Evolutionary conservation across 768 basidiomycete species (phyloP).

Genomic region (Termitomyces sp.): DNA sequence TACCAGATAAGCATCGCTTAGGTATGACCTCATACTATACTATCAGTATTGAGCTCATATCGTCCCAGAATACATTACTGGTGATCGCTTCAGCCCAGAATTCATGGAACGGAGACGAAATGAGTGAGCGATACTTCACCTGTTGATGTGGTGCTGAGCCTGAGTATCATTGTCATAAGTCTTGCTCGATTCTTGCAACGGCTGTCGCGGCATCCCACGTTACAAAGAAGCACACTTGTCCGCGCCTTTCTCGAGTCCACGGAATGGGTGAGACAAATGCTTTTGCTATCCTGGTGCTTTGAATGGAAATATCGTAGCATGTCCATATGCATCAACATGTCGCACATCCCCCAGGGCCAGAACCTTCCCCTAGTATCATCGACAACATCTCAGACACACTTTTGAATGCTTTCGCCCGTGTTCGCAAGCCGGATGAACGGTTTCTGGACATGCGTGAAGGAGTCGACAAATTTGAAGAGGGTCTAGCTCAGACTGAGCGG

Average conservation of each 20-base stretch:
- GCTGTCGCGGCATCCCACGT: slow-evolving; percentile 87
- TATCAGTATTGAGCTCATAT: slow-evolving; percentile 1
- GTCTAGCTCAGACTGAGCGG: slow-evolving; percentile 75
- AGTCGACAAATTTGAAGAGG: slow-evolving; percentile 96
- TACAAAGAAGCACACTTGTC: slow-evolving; percentile 88
- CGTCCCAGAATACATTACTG: slow-evolving; percentile 86
- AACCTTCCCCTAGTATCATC: slow-evolving; percentile 73
- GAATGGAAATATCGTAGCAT: slow-evolving; percentile 45
- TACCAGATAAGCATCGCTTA: slow-evolving; percentile 94
- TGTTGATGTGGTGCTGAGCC: neutral
- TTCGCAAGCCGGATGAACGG: slow-evolving; percentile 95
- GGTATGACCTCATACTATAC: slow-evolving; percentile 32
- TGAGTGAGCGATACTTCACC: slow-evolving; percentile 52
- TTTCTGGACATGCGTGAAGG: slow-evolving; percentile 89
- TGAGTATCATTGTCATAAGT: slow-evolving; percentile 33
- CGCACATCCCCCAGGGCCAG: slow-evolving; percentile 87
- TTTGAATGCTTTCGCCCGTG: slow-evolving; percentile 91
- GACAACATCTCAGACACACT: slow-evolving; percentile 96
- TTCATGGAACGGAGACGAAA: slow-evolving; percentile 91
- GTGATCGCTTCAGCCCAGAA: slow-evolving; percentile 94
- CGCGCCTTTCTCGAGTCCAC: slow-evolving; percentile 93
- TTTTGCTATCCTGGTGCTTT: neutral
- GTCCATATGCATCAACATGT: slow-evolving; percentile 97
- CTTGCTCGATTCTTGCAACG: slow-evolving; percentile 91
- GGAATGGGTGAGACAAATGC: slow-evolving; percentile 81